Base-by-base conservation (phyloP, 2,329 filamentous ascomycete genomes). In the Trichophyton equinum region DNA sequence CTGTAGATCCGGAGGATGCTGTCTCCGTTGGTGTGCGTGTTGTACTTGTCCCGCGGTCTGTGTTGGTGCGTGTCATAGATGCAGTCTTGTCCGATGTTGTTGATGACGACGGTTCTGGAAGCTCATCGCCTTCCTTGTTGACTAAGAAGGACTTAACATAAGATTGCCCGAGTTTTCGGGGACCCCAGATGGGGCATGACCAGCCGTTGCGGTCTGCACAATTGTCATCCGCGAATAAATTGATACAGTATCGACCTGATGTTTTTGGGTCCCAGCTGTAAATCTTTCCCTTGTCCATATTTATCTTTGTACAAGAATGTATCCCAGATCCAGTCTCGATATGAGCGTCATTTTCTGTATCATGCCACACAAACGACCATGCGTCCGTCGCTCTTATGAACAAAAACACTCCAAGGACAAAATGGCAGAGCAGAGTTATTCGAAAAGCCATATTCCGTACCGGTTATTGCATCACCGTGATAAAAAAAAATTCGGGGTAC, bases 181-280 rank as follows among this genome's bases (percentile, higher is more conserved):
- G 61, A 4, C 61, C 61, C 58, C 58, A 62, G 13, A 62, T 13
- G 20, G 51, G 38, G 20, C 61, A 62, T 15, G 58, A 60, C 61
- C 61, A 62, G n/a, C 61, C 61, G 15, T 60, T 62, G 20, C 38
- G n/a, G 9, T 60, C 51, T 7, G 27, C 9, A 20, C 61, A 62
- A 33, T 57, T 42, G 44, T 60, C 51, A 40, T 62, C 61, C 3
- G 61, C 15, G 18, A 62, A 62, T 38, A 60, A n/a, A 20, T 60
- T 51, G 25, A 62, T 57, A 57, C 61, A 62, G n/a, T 55, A 57
- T n/a, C 51, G 11, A 11, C 11, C 46, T 27, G 18, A 30, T 13
- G 57, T n/a, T 18, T 53, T 53, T 2, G 61, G 61, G 42, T 57
- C 58, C 58, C 58, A 62, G 42, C 56, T 62, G 49, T 60, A 62